Evolutionary conservation across 805 yeast genomes (phyloP).

Genomic region (Grigorovia humatica): DNA sequence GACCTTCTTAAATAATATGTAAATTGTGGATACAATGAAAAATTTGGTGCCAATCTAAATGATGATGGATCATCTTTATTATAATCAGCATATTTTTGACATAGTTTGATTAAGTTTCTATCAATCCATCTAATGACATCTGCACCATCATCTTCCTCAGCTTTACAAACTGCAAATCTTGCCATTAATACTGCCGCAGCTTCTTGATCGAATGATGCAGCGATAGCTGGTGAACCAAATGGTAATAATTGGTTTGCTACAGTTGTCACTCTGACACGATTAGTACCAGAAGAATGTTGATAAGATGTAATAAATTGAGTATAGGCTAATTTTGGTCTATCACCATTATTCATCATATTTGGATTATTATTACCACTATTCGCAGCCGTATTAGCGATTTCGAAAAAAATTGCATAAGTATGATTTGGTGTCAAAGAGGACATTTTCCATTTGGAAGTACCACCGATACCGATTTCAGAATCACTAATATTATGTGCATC

Average conservation of each 20-base stretch:
- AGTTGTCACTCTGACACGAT: conserved; percentile 84
- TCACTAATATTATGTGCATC: conserved; percentile 75
- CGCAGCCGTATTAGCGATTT: conserved; percentile 43
- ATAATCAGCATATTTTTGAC: conserved; percentile 90
- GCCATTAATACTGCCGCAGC: conserved; percentile 95
- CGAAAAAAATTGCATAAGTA: conserved; percentile 83
- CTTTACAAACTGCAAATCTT: conserved; percentile 78
- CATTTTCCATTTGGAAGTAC: conserved; percentile 80
- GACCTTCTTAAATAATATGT: conserved; percentile 93
- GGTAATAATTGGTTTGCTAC: conserved; percentile 44
- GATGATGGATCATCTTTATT: conserved; percentile 75
- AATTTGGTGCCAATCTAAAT: conserved; percentile 74
- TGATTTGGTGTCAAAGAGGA: conserved; percentile 79
- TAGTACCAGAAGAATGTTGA: conserved; percentile 91
- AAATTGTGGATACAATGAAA: conserved; percentile 88
- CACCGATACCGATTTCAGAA: conserved; percentile 88
- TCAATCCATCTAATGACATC: conserved; percentile 94
- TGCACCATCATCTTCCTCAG: conserved; percentile 76
- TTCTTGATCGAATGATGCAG: conserved; percentile 87
- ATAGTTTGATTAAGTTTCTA: conserved; percentile 76
- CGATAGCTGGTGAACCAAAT: conserved; percentile 45
- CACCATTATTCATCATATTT: conserved; percentile 4
- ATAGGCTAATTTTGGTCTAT: conserved; percentile 32
- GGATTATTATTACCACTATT: conserved; percentile 3
- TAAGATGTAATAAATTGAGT: conserved; percentile 86